Conservation (phyloP, 1,139 yeast species). For the Casaregolazyma suthepensis region DNA sequence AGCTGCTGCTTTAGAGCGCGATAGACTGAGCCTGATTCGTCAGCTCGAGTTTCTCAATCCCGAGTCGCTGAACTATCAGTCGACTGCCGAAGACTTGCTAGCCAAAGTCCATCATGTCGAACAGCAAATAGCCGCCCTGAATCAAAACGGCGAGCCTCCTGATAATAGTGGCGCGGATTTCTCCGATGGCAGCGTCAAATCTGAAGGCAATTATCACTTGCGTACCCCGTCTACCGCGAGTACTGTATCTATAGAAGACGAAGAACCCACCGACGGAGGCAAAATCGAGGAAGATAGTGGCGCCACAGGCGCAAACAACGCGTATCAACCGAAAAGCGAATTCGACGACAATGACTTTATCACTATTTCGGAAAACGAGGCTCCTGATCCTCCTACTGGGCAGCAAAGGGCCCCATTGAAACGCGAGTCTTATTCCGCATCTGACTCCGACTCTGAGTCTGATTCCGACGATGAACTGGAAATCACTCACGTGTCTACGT, state of each 20-base stretch:
- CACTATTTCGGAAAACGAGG: conserved; percentile 1
- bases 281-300: not conserved
- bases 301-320: not conserved
- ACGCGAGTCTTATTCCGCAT: too few species aligned
- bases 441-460: too few species aligned
- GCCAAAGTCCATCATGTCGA: not conserved
- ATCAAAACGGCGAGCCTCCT: not conserved
- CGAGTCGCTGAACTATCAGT: not conserved
- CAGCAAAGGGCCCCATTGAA: not conserved
- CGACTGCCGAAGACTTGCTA: not conserved
- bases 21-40: not conserved
- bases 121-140: not conserved
- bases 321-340: not conserved
- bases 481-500: conserved; percentile 3
- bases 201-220: not conserved
- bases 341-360: not conserved
- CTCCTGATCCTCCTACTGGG: not conserved
- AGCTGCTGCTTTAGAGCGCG: not conserved
- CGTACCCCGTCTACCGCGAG: not conserved
- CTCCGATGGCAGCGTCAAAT: not conserved
- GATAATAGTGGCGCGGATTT: not conserved
- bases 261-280: not conserved
- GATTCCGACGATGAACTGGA: conserved; percentile 10
- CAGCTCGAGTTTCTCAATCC: not conserved
- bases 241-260: not conserved